phyloP scores from a whole-genome alignment of 139 green algal genomes.

The Chlorella sp. region DNA sequence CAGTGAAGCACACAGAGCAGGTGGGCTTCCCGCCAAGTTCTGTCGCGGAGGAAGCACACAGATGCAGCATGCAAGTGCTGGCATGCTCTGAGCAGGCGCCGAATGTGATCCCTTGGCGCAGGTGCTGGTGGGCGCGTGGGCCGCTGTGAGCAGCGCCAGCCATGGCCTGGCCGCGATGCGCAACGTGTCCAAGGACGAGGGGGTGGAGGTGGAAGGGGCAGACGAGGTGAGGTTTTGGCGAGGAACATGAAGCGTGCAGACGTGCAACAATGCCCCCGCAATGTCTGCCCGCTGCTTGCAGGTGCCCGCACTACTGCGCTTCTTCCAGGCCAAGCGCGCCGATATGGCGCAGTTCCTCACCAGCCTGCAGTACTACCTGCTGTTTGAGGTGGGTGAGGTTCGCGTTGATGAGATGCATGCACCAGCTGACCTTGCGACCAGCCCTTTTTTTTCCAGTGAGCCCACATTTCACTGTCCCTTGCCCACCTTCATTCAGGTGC shows the following conservation, averaged over 20 bases:
- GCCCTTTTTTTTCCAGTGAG: no score
- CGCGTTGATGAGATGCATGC: no score
- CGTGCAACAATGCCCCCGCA: background rate
- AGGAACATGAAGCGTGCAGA: background rate
- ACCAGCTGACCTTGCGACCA: no score
- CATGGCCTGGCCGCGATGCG: slow-evolving; percentile 21
- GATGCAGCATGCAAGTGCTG: slow-evolving; percentile 77
- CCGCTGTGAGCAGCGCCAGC: no score
- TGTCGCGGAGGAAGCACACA: no score
- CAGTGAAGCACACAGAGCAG: slow-evolving; percentile 82
- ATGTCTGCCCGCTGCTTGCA: slow-evolving; percentile 7
- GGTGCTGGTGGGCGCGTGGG: slow-evolving; percentile 29
- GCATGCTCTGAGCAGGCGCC: slow-evolving; percentile 67
- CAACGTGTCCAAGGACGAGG: slow-evolving; percentile 21
- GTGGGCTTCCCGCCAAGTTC: no score
- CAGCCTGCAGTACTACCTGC: slow-evolving; percentile 94
- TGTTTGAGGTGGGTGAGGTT: slow-evolving; percentile 94
- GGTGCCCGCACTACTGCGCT: slow-evolving; percentile 51
- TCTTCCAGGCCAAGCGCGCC: slow-evolving; percentile 68
- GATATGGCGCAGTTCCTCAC: slow-evolving; percentile 90
- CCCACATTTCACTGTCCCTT: no score
- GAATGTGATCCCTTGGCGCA: no score
- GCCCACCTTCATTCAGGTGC: no score
- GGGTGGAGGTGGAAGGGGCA: slow-evolving; percentile 12
- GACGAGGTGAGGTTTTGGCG: background rate